These are phyloP conservation scores for Volutella citrinella DNA, from an alignment of 2,329 filamentous ascomycete species.

Conservation along the genomic window DNA sequence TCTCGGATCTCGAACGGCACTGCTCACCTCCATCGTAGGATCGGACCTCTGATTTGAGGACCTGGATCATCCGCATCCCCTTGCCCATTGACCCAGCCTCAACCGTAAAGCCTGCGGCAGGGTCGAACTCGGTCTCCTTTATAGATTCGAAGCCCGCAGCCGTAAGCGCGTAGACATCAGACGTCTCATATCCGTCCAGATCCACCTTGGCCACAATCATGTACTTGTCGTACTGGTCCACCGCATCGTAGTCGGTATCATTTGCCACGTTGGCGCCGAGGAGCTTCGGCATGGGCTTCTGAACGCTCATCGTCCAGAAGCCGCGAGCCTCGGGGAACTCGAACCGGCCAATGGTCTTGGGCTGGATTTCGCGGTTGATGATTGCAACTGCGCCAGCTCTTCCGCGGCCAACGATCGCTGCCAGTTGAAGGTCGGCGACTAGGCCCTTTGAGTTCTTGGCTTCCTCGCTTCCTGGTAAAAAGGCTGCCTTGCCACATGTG, in stretches of 20 bases:
- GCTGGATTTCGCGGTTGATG: conserved; percentile 74
- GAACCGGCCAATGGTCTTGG: conserved; percentile 66
- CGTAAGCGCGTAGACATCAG: conserved; percentile 75
- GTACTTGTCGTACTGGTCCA: conserved; percentile 70
- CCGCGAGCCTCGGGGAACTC: conserved; percentile 70
- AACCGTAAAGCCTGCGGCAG: conserved; percentile 80
- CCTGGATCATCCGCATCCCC: conserved; percentile 79
- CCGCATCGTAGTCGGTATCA: conserved; percentile 53
- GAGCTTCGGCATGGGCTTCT: conserved; percentile 62
- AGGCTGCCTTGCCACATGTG: conserved; percentile 59
- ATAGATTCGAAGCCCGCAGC: conserved; percentile 71
- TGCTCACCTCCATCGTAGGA: conserved; percentile 84
- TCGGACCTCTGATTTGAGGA: conserved; percentile 80
- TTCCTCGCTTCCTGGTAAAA: conserved; percentile 43
- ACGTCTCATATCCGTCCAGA: conserved; percentile 68
- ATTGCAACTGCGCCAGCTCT: conserved; percentile 68
- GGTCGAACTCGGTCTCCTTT: conserved; percentile 85
- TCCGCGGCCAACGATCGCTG: conserved; percentile 61
- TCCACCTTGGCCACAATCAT: conserved; percentile 78
- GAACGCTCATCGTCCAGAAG: conserved; percentile 77
- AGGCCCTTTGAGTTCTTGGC: conserved; percentile 42
- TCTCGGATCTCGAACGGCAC: not conserved
- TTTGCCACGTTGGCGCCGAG: conserved; percentile 49
- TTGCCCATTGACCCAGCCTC: conserved; percentile 82
- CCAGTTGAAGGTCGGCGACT: conserved; percentile 56